phyloP scores from a whole-genome alignment of 441 rosid genomes.

The Jatropha multifida region DNA sequence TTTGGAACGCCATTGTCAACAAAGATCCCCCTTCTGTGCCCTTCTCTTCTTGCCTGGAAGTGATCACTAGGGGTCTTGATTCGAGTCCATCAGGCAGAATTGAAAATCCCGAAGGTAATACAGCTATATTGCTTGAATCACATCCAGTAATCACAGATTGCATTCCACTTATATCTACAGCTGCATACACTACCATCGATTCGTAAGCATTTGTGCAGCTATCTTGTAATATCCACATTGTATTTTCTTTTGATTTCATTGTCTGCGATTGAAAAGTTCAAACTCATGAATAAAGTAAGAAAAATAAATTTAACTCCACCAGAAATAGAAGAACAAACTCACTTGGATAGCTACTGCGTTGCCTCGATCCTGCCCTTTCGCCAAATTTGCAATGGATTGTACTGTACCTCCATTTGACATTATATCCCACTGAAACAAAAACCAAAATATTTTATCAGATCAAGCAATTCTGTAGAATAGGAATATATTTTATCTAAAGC shows the following conservation, averaged over 20 bases:
- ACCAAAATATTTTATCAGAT: slow-evolving; percentile 11
- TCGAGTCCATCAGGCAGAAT: slow-evolving; percentile 87
- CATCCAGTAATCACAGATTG: slow-evolving; percentile 88
- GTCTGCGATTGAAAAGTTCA: slow-evolving; percentile 44
- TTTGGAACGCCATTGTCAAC: slow-evolving; percentile 80
- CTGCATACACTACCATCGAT: slow-evolving; percentile 78
- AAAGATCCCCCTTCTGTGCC: slow-evolving; percentile 83
- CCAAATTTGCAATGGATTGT: slow-evolving; percentile 67
- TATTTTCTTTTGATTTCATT: slow-evolving; percentile 68
- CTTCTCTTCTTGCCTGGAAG: slow-evolving; percentile 75
- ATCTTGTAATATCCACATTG: slow-evolving; percentile 83
- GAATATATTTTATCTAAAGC: not conserved
- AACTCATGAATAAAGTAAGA: not conserved
- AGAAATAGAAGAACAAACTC: slow-evolving; percentile 1
- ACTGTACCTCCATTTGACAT: slow-evolving; percentile 69
- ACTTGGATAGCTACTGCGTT: slow-evolving; percentile 85
- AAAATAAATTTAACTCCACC: not conserved
- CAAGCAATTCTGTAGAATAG: not conserved
- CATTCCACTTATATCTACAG: slow-evolving; percentile 71
- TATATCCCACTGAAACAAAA: slow-evolving; percentile 70
- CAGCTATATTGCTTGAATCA: slow-evolving; percentile 75
- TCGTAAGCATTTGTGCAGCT: slow-evolving; percentile 80
- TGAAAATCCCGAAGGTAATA: slow-evolving; percentile 92
- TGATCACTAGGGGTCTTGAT: slow-evolving; percentile 83
- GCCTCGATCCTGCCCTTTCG: slow-evolving; percentile 95